Conservation (phyloP, 257 asterid genomes). For the Nicotiana benthamiana region DNA sequence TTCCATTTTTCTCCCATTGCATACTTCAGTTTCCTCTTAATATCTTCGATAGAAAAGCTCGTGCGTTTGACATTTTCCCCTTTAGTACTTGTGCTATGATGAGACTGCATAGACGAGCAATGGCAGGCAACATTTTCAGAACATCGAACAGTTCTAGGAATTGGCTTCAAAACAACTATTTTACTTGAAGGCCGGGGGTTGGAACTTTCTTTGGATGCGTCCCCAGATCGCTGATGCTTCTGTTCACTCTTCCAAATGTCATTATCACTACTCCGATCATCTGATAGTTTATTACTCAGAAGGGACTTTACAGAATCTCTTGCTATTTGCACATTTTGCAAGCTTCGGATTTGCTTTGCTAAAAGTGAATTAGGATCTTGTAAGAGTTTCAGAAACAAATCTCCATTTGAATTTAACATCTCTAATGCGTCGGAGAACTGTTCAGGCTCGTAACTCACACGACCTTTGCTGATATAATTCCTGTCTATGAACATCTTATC, state of each 20-base stretch:
- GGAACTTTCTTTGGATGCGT: slow-evolving; percentile 12
- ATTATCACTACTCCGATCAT: not conserved
- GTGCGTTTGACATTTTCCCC: slow-evolving; percentile 21
- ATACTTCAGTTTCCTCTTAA: slow-evolving; percentile 50
- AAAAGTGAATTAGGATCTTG: slow-evolving; percentile 33
- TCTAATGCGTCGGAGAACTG: slow-evolving; percentile 58
- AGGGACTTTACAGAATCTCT: slow-evolving; percentile 10
- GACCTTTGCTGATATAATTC: slow-evolving; percentile 15
- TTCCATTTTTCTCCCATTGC: slow-evolving; percentile 35
- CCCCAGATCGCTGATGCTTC: slow-evolving; percentile 7
- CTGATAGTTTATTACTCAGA: slow-evolving; percentile 7
- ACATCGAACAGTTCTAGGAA: slow-evolving; percentile 14
- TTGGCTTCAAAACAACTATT: slow-evolving; percentile 58
- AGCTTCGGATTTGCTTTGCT: slow-evolving; percentile 12
- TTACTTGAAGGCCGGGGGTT: slow-evolving; percentile 22
- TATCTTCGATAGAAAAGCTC: slow-evolving; percentile 45
- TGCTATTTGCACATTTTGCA: slow-evolving; percentile 12
- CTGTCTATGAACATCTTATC: slow-evolving; percentile 46
- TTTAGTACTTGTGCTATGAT: slow-evolving; percentile 12
- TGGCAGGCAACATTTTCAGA: slow-evolving; percentile 27
- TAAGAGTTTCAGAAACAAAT: slow-evolving; percentile 33
- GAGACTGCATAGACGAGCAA: slow-evolving; percentile 46
- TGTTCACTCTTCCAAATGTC: slow-evolving; percentile 3
- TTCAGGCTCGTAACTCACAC: slow-evolving; percentile 21
- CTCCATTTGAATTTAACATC: slow-evolving; percentile 35